Base-by-base conservation (phyloP, 208 protist genomes). In the Trypanosoma theileri region DNA sequence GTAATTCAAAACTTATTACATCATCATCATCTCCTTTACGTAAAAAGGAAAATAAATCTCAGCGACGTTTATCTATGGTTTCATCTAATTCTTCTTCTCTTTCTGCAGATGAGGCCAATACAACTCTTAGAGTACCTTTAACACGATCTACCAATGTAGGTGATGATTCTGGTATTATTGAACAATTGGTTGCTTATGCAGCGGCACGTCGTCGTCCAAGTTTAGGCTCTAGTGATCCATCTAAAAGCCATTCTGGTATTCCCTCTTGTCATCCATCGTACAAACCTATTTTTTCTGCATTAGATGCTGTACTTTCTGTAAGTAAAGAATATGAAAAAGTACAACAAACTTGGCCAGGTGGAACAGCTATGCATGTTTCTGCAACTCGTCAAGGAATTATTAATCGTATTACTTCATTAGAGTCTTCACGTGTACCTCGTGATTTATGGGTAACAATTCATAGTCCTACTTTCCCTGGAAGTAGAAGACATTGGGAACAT, bases 281-380 rank as follows among this genome's bases (percentile, higher is more conserved):
- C 42, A 69, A 52, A 48, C 67, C 74, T n/a, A n/a, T 68, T 40
- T 89, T 92, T 51, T 92, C 85, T 11, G 48, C 84, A 14, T 65
- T 95, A 17, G 81, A 92, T 58, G 79, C 84, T 7, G 82, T 91
- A 7, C 80, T 95, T 24, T 64, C 79, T 41, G 90, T 95, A 4
- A 91, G 83, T 52, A 79, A 81, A 10, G 87, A 95, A 61, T 95
- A 78, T 66, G 87, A 93, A 59, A 81, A 82, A 58, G 66, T 82
- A 4, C 71, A 75, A 56, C 84, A 75, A 50, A 60, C 57, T 24
- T 70, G 56, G 63, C 31, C 55, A 26, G n/a, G 55, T 66, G 54
- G 44, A 28, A 57, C 40, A 41, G 44, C 68, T 31, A 11, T 11
- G 4, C 10, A 62, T 31, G 22, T 63, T 41, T 59, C 51, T 48